Evolutionary conservation across 352 stramenopile genomes (phyloP), one percentile per base, ranked within the genome.

Genomic region (Pythium brassicae): DNA sequence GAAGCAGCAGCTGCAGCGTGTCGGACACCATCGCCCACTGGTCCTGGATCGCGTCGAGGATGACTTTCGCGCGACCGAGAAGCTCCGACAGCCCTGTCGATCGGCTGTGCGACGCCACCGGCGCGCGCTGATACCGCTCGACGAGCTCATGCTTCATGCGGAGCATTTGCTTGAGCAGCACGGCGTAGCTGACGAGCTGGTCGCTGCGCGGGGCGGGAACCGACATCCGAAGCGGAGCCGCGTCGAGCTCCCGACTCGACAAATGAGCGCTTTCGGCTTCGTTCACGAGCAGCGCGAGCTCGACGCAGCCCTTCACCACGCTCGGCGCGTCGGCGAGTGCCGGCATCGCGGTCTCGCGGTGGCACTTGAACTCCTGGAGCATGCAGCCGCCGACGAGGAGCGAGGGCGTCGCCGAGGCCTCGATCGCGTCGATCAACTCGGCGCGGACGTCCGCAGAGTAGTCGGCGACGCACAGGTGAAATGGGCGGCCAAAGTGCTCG

Each of bases 231-330:
- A 49, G 50, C 27, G 23, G 8, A 20, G 46, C 10, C 6, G 26
- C 22, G 20, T n/a, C 15, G n/a, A 34, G 32, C 32, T 37, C 46
- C 35, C 11, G 25, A 46, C 19, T 19, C 17, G 8, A 14, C 17
- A 27, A 7, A 11, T 12, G 26, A 6, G 19, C 25, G 17, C 25
- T n/a, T n/a, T 54, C 50, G 17, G 32, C 43, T 29, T 58, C 44
- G 50, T 63, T 55, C 25, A 63, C 50, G 23, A 63, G 50, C 50
- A 63, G 14, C 20, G 50, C 50, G 35, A 63, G 50, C 35, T 63
- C 50, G 9, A 22, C 44, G 29, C 57, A 59, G 11, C 9, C 6
- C 35, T 47, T 34, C 7, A 63, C 34, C 6, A 54, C 50, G 4
- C 48, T 35, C 15, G 35, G 19, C 19, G 15, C 40, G 11, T 22